Base-by-base conservation (phyloP, 495 filamentous ascomycete species). In the Hypoxylon subgilvum region DNA sequence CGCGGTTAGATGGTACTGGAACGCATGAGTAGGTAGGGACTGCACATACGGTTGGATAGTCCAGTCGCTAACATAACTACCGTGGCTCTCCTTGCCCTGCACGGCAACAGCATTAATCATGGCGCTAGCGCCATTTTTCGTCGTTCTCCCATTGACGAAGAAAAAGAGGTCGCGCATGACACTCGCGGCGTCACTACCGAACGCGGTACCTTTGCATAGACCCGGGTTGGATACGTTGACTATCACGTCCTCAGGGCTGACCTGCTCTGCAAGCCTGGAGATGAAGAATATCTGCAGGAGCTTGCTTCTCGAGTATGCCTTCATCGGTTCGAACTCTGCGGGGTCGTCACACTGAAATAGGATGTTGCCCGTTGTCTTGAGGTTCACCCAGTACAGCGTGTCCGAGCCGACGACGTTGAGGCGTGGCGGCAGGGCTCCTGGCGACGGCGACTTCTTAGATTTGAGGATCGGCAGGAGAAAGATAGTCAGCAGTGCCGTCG, bases 151-250 rank as follows among this genome's bases (percentile, higher is more conserved):
- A 8, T 65, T 58, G 6, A 69, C 0, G 23, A 40, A 44, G 16
- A 73, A 60, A 0, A 43, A 42, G 1, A 65, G 12, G 4, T 21
- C 54, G 1, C 47, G 38, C 3, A 65, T 23, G 8, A 39, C 46
- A 6, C 13, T 14, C 12, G n/a, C 44, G 0, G 36, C 58, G 12
- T 74, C 66, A 8, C 67, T 55, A 6, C 47, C 52, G 8, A 79
- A 61, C 1, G 58, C 55, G 2, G 77, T 79, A 6, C 72, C 76
- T 27, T 62, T 69, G 25, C 61, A 69, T 22, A 74, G 55, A 8
- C 76, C 79, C 0, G 79, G 78, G 45, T 81, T 75, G 6, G 75
- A 75, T 19, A 73, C 12, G 48, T 79, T 82, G 32, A 83, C 56
- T n/a, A 80, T 67, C 3, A 80, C 73, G 27, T 80, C 76, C 19